phyloP scores from a whole-genome alignment of 2,329 filamentous ascomycete species.

The Trichoderma sp. region DNA sequence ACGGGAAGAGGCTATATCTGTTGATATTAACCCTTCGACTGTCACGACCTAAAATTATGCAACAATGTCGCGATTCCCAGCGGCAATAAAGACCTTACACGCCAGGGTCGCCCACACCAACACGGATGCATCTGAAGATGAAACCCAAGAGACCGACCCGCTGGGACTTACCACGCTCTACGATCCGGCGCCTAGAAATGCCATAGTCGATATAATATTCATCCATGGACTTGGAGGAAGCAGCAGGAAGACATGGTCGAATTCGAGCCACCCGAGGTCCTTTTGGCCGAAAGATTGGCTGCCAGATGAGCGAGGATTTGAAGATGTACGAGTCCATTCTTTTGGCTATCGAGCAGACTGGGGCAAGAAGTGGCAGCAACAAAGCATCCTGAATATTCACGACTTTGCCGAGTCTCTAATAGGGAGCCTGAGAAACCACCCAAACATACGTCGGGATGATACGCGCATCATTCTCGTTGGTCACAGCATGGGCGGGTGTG shows the following conservation, averaged over 20 bases:
- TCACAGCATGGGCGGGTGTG: conserved; percentile 18
- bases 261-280: not conserved
- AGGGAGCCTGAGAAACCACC: conserved; percentile 1
- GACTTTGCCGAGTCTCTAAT: conserved; percentile 15
- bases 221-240: conserved; percentile 18
- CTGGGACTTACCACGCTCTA: conserved; percentile 16
- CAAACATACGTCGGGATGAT: not conserved
- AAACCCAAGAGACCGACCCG: not conserved
- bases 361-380: not conserved
- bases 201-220: conserved; percentile 12
- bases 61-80: not conserved
- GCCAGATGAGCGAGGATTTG: conserved; percentile 8
- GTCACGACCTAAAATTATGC: not conserved
- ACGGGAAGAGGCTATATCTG: not conserved
- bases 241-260: conserved; percentile 17
- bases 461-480: conserved; percentile 9
- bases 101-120: not conserved
- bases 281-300: conserved; percentile 19
- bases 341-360: conserved; percentile 16
- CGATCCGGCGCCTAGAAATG: not conserved
- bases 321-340: conserved; percentile 12
- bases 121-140: not conserved
- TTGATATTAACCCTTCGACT: not conserved
- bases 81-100: not conserved
- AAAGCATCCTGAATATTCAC: conserved; percentile 8